Evolutionary conservation across 2,329 filamentous ascomycete genomes (phyloP).

Genomic region (Lecanoromycetidae sp.): DNA sequence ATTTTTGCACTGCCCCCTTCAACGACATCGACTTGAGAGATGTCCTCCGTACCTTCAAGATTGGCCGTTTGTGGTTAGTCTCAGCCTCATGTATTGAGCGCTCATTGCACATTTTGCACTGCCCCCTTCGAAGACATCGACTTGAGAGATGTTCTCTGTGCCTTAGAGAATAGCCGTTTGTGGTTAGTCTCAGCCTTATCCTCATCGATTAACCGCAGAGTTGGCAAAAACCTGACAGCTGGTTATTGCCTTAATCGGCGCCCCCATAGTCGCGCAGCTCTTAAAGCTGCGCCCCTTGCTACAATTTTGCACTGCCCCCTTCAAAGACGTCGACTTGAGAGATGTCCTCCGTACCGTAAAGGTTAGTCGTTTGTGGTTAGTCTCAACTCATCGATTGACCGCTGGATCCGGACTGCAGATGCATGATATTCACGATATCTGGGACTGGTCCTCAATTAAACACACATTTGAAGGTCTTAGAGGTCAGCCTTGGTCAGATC

Average conservation of each 20-base stretch:
- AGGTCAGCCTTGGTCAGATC: no score
- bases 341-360: not conserved
- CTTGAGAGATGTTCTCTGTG: not conserved
- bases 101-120: no score
- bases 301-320: not conserved
- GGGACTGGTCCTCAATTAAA: no score
- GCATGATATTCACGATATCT: no score
- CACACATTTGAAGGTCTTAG: no score
- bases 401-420: no score
- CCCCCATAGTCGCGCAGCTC: no score
- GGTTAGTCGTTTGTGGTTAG: not conserved
- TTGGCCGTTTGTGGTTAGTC: not conserved
- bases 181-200: not conserved
- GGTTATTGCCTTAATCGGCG: no score
- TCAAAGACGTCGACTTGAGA: not conserved
- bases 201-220: not conserved
- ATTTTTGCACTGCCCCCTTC: not conserved
- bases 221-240: not conserved
- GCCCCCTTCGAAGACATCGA: not conserved
- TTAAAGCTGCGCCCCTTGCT: no score
- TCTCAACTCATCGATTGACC: not conserved
- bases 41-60: not conserved
- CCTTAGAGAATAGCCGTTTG: not conserved
- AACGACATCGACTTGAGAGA: not conserved
- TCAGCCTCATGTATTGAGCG: no score